Base-by-base conservation (phyloP, 805 yeast species). In the Saccharomycopsis sp. region DNA sequence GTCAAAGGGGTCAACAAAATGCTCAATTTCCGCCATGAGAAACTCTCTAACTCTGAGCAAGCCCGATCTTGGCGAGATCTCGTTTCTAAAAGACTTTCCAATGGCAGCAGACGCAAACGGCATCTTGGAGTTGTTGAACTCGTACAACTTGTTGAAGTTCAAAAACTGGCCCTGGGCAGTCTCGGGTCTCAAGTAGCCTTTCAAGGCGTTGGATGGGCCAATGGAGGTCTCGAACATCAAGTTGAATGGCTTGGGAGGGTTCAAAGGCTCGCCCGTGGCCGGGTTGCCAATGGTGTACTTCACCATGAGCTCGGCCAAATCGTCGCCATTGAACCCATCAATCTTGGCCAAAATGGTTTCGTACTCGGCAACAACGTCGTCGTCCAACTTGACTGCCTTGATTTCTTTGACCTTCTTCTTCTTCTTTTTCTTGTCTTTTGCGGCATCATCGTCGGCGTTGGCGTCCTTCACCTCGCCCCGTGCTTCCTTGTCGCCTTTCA, bases 31-130 rank as follows among this genome's bases (percentile, higher is more conserved):
- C 45, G 97, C 99, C 98, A 92, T 92, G 60, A 92, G 70, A 63
- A 92, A 92, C 70, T 92, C 99, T 66, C 99, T 86, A 44, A 94
- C 98, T 67, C 99, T 82, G 61, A 92, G 73, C 53, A 92, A 71
- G 54, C 99, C 99, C 20, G 97, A 84, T 64, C 98, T 80, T 54
- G 99, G 99, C 36, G 96, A 86, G 57, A 92, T 92, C 69, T 92
- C 99, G 64, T 92, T 92, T 71, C 99, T 83, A 74, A 92, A 92
- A 10, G 97, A 88, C 65, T 92, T 92, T 60, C 99, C 99, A 57
- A 92, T 86, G 29, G 96, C 83, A 39, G 98, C 98, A 50, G 96
- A 86, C n/a, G 99, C 99, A 64, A 92, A 92, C 45, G 99, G 99
- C 89, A 94, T 88, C 63, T 79, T 83, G 63, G 81, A 78, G 68